Conservation (phyloP, 2,329 filamentous ascomycete genomes). For the Escovopsis sp. region DNA sequence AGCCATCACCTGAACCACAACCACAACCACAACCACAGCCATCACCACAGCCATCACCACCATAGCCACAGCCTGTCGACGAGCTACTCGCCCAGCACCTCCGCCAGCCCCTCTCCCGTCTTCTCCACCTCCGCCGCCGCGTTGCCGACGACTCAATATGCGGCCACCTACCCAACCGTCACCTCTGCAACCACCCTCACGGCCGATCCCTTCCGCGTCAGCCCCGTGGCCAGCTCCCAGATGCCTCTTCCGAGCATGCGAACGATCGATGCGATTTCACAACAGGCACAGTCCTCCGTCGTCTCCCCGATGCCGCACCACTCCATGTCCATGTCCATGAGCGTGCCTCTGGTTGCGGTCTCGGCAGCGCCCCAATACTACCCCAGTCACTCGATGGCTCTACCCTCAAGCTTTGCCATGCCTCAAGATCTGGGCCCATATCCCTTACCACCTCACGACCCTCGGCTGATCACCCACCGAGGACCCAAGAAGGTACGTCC, state of each 20-base stretch:
- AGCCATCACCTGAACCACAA: background rate
- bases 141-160: slow-evolving; percentile 16
- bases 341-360: slow-evolving; percentile 15
- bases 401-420: slow-evolving; percentile 25
- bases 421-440: slow-evolving; percentile 31
- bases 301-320: slow-evolving; percentile 16
- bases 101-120: slow-evolving; percentile 4
- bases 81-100: slow-evolving; percentile 12
- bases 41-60: background rate
- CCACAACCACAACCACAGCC: background rate
- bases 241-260: slow-evolving; percentile 28
- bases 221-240: slow-evolving; percentile 14
- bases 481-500: slow-evolving; percentile 42
- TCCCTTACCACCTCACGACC: slow-evolving; percentile 33
- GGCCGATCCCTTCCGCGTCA: slow-evolving; percentile 16
- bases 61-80: slow-evolving; percentile 13
- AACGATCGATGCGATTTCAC: slow-evolving; percentile 22
- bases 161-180: slow-evolving; percentile 15
- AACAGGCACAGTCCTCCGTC: slow-evolving; percentile 9
- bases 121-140: slow-evolving; percentile 6
- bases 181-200: slow-evolving; percentile 11
- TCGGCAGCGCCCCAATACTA: slow-evolving; percentile 28
- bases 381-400: slow-evolving; percentile 21
- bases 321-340: slow-evolving; percentile 23
- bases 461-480: slow-evolving; percentile 31